Percentiles rank a stretch among this genome's conserved stretches.
phyloP scores from a whole-genome alignment of 768 basidiomycete genomes.

The Suillus placidus region DNA sequence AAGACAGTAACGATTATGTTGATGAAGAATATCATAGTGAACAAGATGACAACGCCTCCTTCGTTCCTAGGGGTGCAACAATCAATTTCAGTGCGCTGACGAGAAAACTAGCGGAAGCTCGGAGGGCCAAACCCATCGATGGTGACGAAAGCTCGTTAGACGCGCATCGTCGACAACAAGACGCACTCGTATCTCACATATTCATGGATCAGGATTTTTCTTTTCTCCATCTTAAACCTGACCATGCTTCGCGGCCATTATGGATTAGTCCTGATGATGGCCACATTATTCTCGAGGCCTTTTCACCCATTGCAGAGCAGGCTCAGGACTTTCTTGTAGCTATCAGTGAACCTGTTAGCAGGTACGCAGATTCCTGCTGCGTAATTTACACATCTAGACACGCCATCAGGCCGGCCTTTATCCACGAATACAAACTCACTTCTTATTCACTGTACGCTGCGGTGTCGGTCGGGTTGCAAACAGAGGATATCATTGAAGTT shows the following conservation, averaged over 20 bases:
- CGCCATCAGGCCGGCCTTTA: constrained; percentile 81
- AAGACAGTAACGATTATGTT: constrained; percentile 58
- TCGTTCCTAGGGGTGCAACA: constrained; percentile 74
- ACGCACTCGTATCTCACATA: constrained; percentile 76
- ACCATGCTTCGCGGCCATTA: constrained; percentile 89
- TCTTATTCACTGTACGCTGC: constrained; percentile 98
- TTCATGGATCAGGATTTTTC: constrained; percentile 88
- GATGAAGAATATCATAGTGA: constrained; percentile 54
- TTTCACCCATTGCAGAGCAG: constrained; percentile 96
- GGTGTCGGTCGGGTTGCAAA: constrained; percentile 96
- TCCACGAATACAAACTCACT: constrained; percentile 99
- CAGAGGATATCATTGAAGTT: constrained; percentile 98
- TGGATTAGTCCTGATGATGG: constrained; percentile 96
- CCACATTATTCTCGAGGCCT: constrained; percentile 95
- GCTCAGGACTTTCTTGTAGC: constrained; percentile 98
- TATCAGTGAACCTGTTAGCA: constrained; percentile 97
- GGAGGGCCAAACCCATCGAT: constrained; percentile 42
- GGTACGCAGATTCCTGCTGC: constrained; percentile 56
- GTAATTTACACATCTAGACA: constrained; percentile 33
- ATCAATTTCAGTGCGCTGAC: constrained; percentile 87
- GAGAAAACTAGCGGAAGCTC: constrained; percentile 72
- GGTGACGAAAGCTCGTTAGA: constrained; percentile 57
- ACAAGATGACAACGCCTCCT: constrained; percentile 34
- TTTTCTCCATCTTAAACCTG: constrained; percentile 83
- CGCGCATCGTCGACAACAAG: constrained; percentile 71